These are phyloP conservation scores for Ananas comosus DNA, from an alignment of 176 grass and related monocot species.

Conservation along the genomic window DNA sequence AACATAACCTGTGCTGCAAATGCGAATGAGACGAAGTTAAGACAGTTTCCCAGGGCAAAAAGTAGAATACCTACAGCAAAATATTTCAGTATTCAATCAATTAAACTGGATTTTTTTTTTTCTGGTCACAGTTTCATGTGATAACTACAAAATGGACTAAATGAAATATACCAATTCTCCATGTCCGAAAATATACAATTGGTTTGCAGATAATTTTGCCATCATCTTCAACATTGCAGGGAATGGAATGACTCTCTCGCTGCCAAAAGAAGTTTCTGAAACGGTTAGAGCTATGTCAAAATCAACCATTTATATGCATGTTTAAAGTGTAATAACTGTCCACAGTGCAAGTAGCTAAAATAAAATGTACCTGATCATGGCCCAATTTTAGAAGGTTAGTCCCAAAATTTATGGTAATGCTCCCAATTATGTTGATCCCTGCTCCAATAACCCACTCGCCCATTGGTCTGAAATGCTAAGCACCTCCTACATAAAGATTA, in stretches of 20 bases:
- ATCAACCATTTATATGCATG: background rate
- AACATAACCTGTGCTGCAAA: constrained; percentile 88
- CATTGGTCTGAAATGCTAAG: constrained; percentile 39
- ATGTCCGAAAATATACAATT: constrained; percentile 91
- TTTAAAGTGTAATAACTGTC: background rate
- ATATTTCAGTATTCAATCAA: constrained; percentile 23
- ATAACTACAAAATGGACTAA: constrained; percentile 1
- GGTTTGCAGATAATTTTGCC: constrained; percentile 61
- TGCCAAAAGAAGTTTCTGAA: constrained; percentile 30
- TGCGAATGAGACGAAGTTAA: constrained; percentile 96
- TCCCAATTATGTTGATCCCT: constrained; percentile 92
- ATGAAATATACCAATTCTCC: constrained; percentile 72
- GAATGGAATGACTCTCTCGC: constrained; percentile 70
- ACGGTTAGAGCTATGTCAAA: constrained; percentile 3
- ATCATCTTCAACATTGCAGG: constrained; percentile 52
- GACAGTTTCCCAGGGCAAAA: constrained; percentile 82
- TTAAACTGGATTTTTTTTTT: constrained; percentile 9
- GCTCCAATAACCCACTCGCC: constrained; percentile 95
- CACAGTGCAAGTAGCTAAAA: background rate
- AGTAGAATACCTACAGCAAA: constrained; percentile 76
- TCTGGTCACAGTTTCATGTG: background rate
- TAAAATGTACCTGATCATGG: constrained; percentile 82
- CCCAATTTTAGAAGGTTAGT: constrained; percentile 98
- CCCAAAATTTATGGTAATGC: constrained; percentile 96
- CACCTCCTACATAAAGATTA: constrained; percentile 5